Base-by-base conservation (phyloP, 805 yeast species). In the Wickerhamiella shivajii region DNA sequence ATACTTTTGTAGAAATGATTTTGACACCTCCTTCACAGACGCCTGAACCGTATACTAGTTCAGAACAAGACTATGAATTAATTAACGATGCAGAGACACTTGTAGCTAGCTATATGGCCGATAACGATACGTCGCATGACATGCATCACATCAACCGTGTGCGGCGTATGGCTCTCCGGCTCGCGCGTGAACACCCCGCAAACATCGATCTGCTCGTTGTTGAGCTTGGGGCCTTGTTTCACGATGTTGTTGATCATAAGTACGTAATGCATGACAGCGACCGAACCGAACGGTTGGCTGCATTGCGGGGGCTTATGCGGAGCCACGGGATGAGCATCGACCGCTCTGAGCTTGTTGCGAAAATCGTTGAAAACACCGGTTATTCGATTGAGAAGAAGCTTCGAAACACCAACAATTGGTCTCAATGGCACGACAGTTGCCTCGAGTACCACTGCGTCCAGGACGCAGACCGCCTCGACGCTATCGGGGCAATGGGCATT, bases 391-490 rank as follows among this genome's bases (percentile, higher is more conserved):
- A 53, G 31, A 43, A 40, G 39, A 39, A 36, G 29, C 43, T 52
- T 19, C 37, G 43, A 6, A 42, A 36, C 3, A 30, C 36, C 7
- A 49, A 46, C 22, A 15, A 31, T 10, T 49, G 56, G 56, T 38
- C 47, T 13, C 34, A 34, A 9, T 54, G 59, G 59, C 56, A 50
- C 36, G 40, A 49, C 11, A 40, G 32, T 4, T 47, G 52, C 31
- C 19, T 20, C 6, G 59, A 53, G 37, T 44, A 52, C 29, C 55
- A 51, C 25, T 51, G 57, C 36, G 58, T 55, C 6, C 53, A 49
- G 37, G 60, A 55, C 31, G 61, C 61, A 6, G 70, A 66, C 55
- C 29, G 54, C 16, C 40, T 56, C n/a, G 61, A 57, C 24, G 60
- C 61, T 5, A 52, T 55, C 33, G 61, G 61, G 12, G 52, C 51